Conservation (phyloP, 1,284 basidiomycete genomes). For the Cerrena zonata region DNA sequence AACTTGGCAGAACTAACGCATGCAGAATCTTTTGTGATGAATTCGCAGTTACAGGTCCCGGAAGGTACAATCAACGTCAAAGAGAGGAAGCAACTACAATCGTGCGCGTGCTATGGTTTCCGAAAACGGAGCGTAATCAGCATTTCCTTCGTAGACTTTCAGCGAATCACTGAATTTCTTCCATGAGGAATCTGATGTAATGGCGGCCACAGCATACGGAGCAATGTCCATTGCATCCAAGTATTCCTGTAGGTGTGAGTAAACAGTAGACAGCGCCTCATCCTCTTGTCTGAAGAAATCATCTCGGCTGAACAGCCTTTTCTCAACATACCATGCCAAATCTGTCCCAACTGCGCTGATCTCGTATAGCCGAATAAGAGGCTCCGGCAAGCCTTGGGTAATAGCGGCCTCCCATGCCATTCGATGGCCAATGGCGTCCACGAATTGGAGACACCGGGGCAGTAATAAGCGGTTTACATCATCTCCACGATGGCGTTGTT, state of each 20-base stretch:
- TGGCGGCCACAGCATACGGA: conserved; percentile 32
- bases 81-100: too few species aligned
- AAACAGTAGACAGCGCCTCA: conserved; percentile 25
- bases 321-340: conserved; percentile 37
- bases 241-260: conserved; percentile 25
- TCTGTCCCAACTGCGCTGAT: conserved; percentile 29
- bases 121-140: too few species aligned
- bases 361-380: conserved; percentile 32
- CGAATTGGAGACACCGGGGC: conserved; percentile 33
- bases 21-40: too few species aligned
- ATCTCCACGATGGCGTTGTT: conserved; percentile 29
- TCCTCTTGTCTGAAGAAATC: conserved; percentile 23
- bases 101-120: too few species aligned
- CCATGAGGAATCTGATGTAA: conserved; percentile 33
- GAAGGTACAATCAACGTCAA: too few species aligned
- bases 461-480: conserved; percentile 31
- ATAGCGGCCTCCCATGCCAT: conserved; percentile 46
- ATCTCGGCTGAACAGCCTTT: conserved; percentile 21
- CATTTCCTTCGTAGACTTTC: too few species aligned
- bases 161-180: too few species aligned
- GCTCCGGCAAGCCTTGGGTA: conserved; percentile 21
- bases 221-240: conserved; percentile 28
- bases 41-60: too few species aligned
- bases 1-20: too few species aligned
- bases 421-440: conserved; percentile 41